Evolutionary conservation across 1,284 basidiomycete species (phyloP), one percentile per base, ranked within the genome.

Genomic region (Puccinia triticina): DNA sequence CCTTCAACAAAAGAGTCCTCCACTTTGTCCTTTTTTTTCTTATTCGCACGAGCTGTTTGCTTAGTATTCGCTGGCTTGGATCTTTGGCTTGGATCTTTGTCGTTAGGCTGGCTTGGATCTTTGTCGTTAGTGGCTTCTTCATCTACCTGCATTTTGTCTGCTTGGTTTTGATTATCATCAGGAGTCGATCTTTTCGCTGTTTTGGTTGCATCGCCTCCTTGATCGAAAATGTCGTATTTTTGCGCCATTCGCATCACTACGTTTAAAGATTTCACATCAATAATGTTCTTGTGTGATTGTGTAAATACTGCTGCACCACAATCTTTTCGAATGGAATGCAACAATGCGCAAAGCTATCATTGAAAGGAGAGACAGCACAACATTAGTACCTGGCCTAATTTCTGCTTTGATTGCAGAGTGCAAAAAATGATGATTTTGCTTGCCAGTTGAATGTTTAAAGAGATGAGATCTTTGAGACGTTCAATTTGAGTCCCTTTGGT

Each of bases 361-460:
- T 59, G n/a, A 7, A 59, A 16, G 18, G 11, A 29, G n/a, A 29
- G 23, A 29, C n/a, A 26, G 21, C 29, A 5, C 8, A 59, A 16
- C 7, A 59, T 59, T 23, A 59, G 57, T 29, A 29, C 16, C 10
- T 26, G n/a, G n/a, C n/a, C n/a, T n/a, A n/a, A n/a, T n/a, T n/a
- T n/a, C n/a, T n/a, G n/a, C n/a, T 59, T 59, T 59, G 57, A 29
- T 29, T 21, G 23, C 5, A 21, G 11, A 14, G 50, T n/a, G 43
- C 7, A 53, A 21, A 14, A 21, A 21, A 23, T 14, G 50, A 29
- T 40, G 64, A 2, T 16, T 10, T 40, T 16, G 53, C 69, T 50
- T 21, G 34, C 69, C 12, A 43, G 23, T 21, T 72, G 43, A 32
- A 72, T 72, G 69, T 72, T 72, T 23, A 72, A 34, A 32, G 69